A percentile compares a stretch with the other conserved stretches of the same genome.
Conservation (phyloP, 2,329 filamentous ascomycete genomes). For the Epicoccum nigrum region DNA sequence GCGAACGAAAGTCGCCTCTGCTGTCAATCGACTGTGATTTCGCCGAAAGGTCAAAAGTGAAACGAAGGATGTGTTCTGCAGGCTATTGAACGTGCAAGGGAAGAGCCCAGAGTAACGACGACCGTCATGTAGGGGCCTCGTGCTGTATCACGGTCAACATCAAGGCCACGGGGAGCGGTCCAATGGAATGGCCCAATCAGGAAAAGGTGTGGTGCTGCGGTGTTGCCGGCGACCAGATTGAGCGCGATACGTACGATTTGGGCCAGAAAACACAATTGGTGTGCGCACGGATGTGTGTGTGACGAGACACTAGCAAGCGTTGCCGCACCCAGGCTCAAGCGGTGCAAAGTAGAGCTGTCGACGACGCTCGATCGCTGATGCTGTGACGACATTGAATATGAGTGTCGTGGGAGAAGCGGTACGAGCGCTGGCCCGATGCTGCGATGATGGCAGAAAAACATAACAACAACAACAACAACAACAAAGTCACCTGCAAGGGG, state of each 20-base stretch:
- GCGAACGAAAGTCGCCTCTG: neutral
- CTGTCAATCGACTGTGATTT: neutral
- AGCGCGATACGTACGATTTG: slow-evolving; percentile 20
- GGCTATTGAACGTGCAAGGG: slow-evolving; percentile 1
- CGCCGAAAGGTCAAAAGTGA: neutral
- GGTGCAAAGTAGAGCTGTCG: slow-evolving; percentile 18
- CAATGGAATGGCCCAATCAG: slow-evolving; percentile 29
- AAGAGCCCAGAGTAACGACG: neutral
- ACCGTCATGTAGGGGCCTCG: slow-evolving; percentile 13
- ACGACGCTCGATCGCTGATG: slow-evolving; percentile 11
- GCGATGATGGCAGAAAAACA: slow-evolving; percentile 10
- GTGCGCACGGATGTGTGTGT: slow-evolving; percentile 31
- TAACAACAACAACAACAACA: neutral
- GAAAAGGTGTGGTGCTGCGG: slow-evolving; percentile 15
- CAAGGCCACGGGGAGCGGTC: slow-evolving; percentile 16
- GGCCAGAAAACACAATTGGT: slow-evolving; percentile 32
- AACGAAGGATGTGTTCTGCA: neutral
- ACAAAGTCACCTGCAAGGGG: slow-evolving; percentile 2
- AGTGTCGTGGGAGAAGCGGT: neutral
- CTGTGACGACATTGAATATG: slow-evolving; percentile 12
- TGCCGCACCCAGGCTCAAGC: slow-evolving; percentile 19
- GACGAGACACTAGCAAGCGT: slow-evolving; percentile 28
- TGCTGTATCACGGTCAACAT: slow-evolving; percentile 21
- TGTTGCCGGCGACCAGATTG: slow-evolving; percentile 22
- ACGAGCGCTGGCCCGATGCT: slow-evolving; percentile 2